Conservation (phyloP, 1,284 basidiomycete genomes). For the Irpex lacteus region DNA sequence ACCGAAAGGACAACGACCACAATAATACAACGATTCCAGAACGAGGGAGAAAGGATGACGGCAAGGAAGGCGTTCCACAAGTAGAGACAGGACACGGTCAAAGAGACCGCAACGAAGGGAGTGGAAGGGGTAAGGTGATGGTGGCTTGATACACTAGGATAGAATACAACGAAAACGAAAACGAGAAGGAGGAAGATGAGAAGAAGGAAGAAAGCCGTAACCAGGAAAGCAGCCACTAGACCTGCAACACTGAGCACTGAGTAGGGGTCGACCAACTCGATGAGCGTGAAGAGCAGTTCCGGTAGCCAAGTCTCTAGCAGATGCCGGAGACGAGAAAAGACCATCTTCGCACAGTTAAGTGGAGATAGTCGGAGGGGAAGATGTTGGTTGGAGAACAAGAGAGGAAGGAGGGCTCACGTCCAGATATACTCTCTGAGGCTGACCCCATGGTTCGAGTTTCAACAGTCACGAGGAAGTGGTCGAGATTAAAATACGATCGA, state of each 20-base stretch:
- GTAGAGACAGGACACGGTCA: neutral
- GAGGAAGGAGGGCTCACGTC: neutral
- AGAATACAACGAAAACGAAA: neutral
- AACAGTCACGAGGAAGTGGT: neutral
- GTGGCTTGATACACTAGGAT: neutral
- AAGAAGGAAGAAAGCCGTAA: neutral
- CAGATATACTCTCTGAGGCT: neutral
- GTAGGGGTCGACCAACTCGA: neutral
- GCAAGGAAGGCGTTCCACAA: neutral
- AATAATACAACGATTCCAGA: neutral
- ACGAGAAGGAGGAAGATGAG: neutral
- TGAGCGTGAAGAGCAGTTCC: neutral
- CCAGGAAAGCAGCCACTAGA: neutral
- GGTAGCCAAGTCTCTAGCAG: neutral
- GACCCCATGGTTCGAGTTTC: neutral
- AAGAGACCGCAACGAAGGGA: neutral
- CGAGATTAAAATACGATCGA: neutral
- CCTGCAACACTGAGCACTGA: neutral
- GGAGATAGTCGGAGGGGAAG: neutral
- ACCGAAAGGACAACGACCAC: neutral
- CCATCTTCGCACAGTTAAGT: neutral
- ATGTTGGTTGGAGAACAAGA: neutral
- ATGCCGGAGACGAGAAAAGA: neutral
- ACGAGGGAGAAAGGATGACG: neutral
- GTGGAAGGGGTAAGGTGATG: neutral